Conservation (phyloP, 768 basidiomycete genomes). For the Zangia roseola region DNA sequence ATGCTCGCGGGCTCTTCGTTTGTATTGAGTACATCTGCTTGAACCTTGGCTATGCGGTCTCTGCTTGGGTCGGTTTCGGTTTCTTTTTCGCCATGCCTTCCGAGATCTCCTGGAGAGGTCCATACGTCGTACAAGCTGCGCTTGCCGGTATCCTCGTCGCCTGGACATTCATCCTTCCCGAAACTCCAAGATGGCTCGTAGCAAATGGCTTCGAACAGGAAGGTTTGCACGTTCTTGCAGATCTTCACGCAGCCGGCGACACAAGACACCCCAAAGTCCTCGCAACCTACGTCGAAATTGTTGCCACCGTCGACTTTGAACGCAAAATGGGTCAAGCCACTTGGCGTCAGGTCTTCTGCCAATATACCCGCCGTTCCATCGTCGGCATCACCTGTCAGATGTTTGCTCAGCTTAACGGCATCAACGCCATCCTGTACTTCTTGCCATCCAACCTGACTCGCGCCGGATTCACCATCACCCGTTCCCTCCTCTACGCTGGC, state of each 20-base stretch:
- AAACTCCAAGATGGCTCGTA: conserved; percentile 55
- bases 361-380: conserved; percentile 47
- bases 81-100: conserved; percentile 47
- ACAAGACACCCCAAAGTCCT: conserved; percentile 40
- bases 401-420: conserved; percentile 55
- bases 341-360: conserved; percentile 50
- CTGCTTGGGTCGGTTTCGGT: conserved; percentile 48
- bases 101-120: conserved; percentile 55
- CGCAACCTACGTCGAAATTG: conserved; percentile 45
- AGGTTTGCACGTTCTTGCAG: conserved; percentile 52
- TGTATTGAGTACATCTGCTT: conserved; percentile 54
- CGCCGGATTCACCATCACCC: conserved; percentile 45
- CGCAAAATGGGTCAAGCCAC: conserved; percentile 39
- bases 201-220: conserved; percentile 51
- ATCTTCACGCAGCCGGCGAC: conserved; percentile 54
- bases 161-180: conserved; percentile 50
- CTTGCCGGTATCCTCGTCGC: conserved; percentile 46
- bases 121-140: conserved; percentile 52
- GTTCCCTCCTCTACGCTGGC: conserved; percentile 45
- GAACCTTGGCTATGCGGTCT: conserved; percentile 48
- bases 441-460: conserved; percentile 52
- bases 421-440: conserved; percentile 58
- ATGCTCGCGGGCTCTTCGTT: conserved; percentile 51
- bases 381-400: conserved; percentile 56
- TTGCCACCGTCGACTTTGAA: conserved; percentile 39